phyloP scores from a whole-genome alignment of 805 yeast genomes.

The Wickerhamiella slavikovae region DNA sequence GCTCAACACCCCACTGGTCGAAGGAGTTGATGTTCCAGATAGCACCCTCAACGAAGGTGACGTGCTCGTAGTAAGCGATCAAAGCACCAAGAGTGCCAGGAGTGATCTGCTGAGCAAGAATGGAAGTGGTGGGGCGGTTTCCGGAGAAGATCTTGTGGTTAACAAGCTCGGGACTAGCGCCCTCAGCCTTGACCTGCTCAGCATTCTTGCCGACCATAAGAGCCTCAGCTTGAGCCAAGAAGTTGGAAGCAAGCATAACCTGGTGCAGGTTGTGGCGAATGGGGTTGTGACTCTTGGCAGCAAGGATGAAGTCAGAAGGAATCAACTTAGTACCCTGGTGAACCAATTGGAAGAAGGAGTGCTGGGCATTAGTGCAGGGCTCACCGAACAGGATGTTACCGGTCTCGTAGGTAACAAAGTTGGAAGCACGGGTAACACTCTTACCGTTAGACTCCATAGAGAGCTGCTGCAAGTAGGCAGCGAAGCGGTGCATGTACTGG shows the following conservation, averaged over 20 bases:
- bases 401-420: slow-evolving; percentile 82
- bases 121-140: slow-evolving; percentile 97
- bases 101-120: slow-evolving; percentile 84
- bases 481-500: slow-evolving; percentile 97
- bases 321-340: slow-evolving; percentile 98
- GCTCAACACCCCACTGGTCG: slow-evolving; percentile 99
- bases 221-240: slow-evolving; percentile 96
- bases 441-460: slow-evolving; percentile 99
- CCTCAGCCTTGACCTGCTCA: slow-evolving; percentile 69
- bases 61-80: slow-evolving; percentile 94
- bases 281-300: slow-evolving; percentile 97
- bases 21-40: slow-evolving; percentile 98
- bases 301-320: slow-evolving; percentile 90
- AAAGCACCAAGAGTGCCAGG: slow-evolving; percentile 92
- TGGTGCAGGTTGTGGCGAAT: slow-evolving; percentile 87
- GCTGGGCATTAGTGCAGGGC: slow-evolving; percentile 98
- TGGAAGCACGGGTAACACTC: slow-evolving; percentile 82
- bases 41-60: slow-evolving; percentile 96
- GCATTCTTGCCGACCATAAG: slow-evolving; percentile 81
- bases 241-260: slow-evolving; percentile 96
- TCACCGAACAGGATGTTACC: slow-evolving; percentile 94
- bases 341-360: slow-evolving; percentile 96
- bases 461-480: slow-evolving; percentile 96
- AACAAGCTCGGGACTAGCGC: slow-evolving; percentile 64
- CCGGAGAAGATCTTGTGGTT: slow-evolving; percentile 96